Evolutionary conservation across 805 yeast species (phyloP).

Genomic region (Cephaloascus fragrans): DNA sequence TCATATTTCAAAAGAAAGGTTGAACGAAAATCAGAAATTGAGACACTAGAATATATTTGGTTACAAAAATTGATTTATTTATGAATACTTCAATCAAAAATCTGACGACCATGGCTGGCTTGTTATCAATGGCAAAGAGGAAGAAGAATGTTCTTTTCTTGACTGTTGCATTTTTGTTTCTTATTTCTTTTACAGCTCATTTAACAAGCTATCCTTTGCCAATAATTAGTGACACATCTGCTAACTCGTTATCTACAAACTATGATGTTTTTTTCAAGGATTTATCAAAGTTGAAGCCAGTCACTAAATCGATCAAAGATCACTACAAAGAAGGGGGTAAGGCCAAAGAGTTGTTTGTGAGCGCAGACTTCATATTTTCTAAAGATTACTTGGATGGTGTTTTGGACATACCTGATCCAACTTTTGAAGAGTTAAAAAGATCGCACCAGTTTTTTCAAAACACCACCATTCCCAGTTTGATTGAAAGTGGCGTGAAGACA

Average conservation of each 20-base stretch:
- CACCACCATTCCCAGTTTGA: constrained; percentile 17
- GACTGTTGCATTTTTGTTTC: too few relatives aligned
- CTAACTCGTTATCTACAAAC: too few relatives aligned
- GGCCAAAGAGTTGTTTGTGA: constrained; percentile 35
- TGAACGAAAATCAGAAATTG: too few relatives aligned
- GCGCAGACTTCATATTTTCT: constrained; percentile 30
- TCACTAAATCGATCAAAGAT: constrained; percentile 26
- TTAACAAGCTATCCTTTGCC: too few relatives aligned
- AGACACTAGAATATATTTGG: too few relatives aligned
- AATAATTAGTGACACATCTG: too few relatives aligned
- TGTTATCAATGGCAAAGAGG: neutral
- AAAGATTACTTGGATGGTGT: constrained; percentile 34
- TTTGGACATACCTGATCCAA: constrained; percentile 25
- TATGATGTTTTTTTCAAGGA: constrained; percentile 20
- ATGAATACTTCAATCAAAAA: too few relatives aligned
- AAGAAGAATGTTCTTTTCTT: neutral
- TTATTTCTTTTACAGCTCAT: too few relatives aligned
- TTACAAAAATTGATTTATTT: too few relatives aligned
- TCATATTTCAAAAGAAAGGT: too few relatives aligned
- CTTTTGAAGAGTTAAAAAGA: constrained; percentile 21
- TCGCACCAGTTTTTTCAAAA: constrained; percentile 26
- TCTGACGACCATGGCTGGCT: neutral
- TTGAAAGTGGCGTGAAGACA: constrained; percentile 18
- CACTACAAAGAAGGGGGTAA: constrained; percentile 26
- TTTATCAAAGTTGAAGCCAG: constrained; percentile 23